Percentiles rank a stretch among this genome's conserved stretches.
These are phyloP conservation scores for Cladosporium sp. DNA, from an alignment of 2,329 filamentous ascomycete species.

Conservation along the genomic window DNA sequence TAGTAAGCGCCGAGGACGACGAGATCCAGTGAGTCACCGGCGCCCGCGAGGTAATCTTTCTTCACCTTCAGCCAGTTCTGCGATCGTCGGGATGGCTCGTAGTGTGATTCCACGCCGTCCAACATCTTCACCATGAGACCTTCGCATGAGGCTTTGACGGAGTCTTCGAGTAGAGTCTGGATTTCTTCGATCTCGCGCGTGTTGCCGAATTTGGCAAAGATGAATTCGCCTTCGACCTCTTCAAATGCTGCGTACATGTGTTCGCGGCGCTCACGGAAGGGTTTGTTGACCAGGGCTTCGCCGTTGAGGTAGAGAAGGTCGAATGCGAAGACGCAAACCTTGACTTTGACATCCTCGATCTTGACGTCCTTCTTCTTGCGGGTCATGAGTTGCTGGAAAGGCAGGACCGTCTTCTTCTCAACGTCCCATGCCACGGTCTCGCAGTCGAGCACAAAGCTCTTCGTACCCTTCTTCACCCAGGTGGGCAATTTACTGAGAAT, in stretches of 20 bases:
- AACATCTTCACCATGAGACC: constrained; percentile 99
- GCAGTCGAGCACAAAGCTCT: constrained; percentile 96
- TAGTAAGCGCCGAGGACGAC: constrained; percentile 94
- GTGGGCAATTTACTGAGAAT: constrained; percentile 80
- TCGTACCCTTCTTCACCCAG: constrained; percentile 87
- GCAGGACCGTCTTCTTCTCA: constrained; percentile 89
- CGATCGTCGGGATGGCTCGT: constrained; percentile 92
- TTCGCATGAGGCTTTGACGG: constrained; percentile 92
- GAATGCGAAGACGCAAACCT: constrained; percentile 96
- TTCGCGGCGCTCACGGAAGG: constrained; percentile 77
- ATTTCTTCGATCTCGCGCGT: constrained; percentile 91
- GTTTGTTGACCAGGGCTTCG: constrained; percentile 79
- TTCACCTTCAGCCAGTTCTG: constrained; percentile 99
- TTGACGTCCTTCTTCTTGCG: constrained; percentile 97
- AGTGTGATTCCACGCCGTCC: constrained; percentile 85
- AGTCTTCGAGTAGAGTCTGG: constrained; percentile 86
- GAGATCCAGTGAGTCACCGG: constrained; percentile 93
- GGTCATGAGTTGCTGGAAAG: constrained; percentile 98
- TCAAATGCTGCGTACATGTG: constrained; percentile 69
- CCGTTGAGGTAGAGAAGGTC: constrained; percentile 93
- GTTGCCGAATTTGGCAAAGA: constrained; percentile 82
- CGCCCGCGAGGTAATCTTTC: constrained; percentile 92
- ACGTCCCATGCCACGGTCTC: constrained; percentile 97
- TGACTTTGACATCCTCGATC: constrained; percentile 89
- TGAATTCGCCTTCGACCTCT: constrained; percentile 82